Evolutionary conservation across 768 basidiomycete species (phyloP).

Genomic region (Podaxis sp.): DNA sequence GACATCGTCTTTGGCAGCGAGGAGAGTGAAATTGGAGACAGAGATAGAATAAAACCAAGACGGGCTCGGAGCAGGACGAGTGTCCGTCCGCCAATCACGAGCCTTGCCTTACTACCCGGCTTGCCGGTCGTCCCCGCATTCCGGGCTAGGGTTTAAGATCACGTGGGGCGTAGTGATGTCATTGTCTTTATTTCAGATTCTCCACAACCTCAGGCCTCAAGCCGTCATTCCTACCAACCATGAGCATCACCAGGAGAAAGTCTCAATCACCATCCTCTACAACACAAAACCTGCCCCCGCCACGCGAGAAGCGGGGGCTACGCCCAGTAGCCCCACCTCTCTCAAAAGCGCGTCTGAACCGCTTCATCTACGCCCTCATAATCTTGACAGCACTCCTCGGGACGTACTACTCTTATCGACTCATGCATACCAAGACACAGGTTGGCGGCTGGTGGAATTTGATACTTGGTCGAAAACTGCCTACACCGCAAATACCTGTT

Average conservation of each 20-base stretch:
- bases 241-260: background rate
- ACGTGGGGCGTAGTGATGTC: background rate
- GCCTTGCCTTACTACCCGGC: background rate
- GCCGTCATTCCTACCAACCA: background rate
- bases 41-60: background rate
- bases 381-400: conserved; percentile 38
- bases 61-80: background rate
- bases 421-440: conserved; percentile 46
- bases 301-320: conserved; percentile 21
- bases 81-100: background rate
- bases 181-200: background rate
- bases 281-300: conserved; percentile 27
- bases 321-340: conserved; percentile 43
- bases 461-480: conserved; percentile 36
- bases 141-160: no score
- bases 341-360: conserved; percentile 38
- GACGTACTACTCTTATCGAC: conserved; percentile 51
- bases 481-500: conserved; percentile 11
- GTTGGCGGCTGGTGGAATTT: conserved; percentile 65
- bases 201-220: no score
- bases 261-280: conserved; percentile 12
- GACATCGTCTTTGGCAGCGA: conserved; percentile 41
- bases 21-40: background rate
- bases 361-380: conserved; percentile 50
- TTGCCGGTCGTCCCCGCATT: background rate